Base-by-base conservation (phyloP, 2,329 filamentous ascomycete species). In the Ophiocordyceps camponoti-floridani region DNA sequence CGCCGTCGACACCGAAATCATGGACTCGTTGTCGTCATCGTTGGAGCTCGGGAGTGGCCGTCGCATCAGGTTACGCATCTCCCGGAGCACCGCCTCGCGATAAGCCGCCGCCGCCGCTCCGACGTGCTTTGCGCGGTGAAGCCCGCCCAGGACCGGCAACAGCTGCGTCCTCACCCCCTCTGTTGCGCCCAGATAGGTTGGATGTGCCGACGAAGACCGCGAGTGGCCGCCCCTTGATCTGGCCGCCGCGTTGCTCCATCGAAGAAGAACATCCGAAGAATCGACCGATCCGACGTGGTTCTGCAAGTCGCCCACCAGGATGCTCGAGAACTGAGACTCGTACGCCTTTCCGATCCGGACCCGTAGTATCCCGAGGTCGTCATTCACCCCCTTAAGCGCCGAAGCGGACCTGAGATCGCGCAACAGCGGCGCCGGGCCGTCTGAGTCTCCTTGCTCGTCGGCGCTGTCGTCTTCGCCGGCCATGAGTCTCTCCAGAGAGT, bases 11-110 rank as follows among this genome's bases (percentile, higher is more conserved):
- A 79, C 73, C 1, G 88, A 88, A 62, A 89, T 79, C 66, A 89
- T 82, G 0, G 87, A 94, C 58, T 91, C 85, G 48, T 82, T 84
- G 57, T 98, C 91, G 52, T 96, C 89, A 48, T 98, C 91, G 53
- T 78, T 91, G 11, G 89, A 94, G 56, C 87, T 94, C 1, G 91
- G 91, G 37, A 98, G 69, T 23, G 89, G 83, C 46, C 79, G 77
- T 45, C 87, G 76, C 43, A 98, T 89, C 43, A 96, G 68, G 31
- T 76, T 79, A 53, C 89, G 83, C 58, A 96, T 81, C 60, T 98
- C 91, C 43, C 84, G 79, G 49, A 94, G 66, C 12, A 94, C 77
- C 0, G 84, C 74, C 38, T 94, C 87, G 50, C 89, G 77, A 60
- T 91, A 96, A 0, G 80, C 77, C 37, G 80, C 73, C n/a, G 87